Evolutionary conservation across 2,329 filamentous ascomycete species (phyloP).

Genomic region (Penicillium olsonii): DNA sequence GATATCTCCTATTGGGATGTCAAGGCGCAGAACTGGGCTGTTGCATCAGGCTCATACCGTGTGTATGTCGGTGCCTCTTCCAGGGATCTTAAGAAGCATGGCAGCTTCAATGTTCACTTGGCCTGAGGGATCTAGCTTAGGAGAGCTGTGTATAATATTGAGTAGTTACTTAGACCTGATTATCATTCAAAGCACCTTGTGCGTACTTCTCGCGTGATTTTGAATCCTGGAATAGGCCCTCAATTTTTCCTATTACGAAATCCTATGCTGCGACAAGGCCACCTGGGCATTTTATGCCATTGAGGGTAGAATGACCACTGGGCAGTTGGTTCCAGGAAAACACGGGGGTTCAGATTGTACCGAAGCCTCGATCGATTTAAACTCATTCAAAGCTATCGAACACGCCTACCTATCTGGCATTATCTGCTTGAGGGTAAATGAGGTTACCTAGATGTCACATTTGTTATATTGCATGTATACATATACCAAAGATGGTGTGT

Average conservation of each 20-base stretch:
- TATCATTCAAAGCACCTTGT: too few relatives aligned
- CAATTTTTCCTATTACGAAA: too few relatives aligned
- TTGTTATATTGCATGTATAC: neutral
- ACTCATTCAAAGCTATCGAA: too few relatives aligned
- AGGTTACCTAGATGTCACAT: neutral
- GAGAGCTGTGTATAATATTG: neutral
- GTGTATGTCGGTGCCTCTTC: conserved; percentile 30
- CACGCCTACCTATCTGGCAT: neutral
- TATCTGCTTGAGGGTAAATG: neutral
- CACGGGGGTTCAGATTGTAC: too few relatives aligned
- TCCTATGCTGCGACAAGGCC: too few relatives aligned
- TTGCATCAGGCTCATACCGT: conserved; percentile 24
- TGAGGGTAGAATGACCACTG: too few relatives aligned
- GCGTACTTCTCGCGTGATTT: too few relatives aligned
- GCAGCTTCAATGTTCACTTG: conserved; percentile 8
- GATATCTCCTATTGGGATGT: conserved; percentile 36
- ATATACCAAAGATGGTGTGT: neutral
- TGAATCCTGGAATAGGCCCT: too few relatives aligned
- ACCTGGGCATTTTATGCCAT: too few relatives aligned
- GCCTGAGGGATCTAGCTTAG: neutral
- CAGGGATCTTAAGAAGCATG: conserved; percentile 24
- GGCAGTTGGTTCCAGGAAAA: too few relatives aligned
- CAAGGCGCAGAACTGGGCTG: conserved; percentile 35
- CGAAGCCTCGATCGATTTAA: too few relatives aligned
- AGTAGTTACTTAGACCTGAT: neutral